Conservation (phyloP, 2,329 filamentous ascomycete genomes). For the Aureobasidium zeae region DNA sequence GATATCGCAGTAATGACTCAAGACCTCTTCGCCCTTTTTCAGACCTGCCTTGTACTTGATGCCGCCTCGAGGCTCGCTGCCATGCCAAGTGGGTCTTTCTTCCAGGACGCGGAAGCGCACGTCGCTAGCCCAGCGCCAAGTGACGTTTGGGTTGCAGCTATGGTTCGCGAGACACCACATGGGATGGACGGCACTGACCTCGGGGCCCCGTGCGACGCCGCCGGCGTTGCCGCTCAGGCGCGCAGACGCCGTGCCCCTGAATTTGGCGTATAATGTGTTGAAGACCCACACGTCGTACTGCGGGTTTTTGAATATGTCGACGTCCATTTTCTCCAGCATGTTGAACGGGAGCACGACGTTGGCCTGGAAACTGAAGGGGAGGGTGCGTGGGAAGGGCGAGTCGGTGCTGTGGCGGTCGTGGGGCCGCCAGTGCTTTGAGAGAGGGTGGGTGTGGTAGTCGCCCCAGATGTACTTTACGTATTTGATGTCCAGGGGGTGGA, state of each 20-base stretch:
- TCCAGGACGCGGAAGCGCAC: slow-evolving; percentile 62
- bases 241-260: slow-evolving; percentile 84
- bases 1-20: slow-evolving; percentile 93
- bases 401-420: slow-evolving; percentile 8
- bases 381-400: slow-evolving; percentile 41
- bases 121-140: slow-evolving; percentile 81
- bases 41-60: slow-evolving; percentile 48
- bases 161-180: slow-evolving; percentile 97
- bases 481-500: slow-evolving; percentile 50
- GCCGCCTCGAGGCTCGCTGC: slow-evolving; percentile 23
- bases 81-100: slow-evolving; percentile 45
- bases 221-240: slow-evolving; percentile 50
- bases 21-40: slow-evolving; percentile 68
- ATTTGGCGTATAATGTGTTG: slow-evolving; percentile 88
- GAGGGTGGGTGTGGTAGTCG: slow-evolving; percentile 42
- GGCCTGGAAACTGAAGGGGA: slow-evolving; percentile 69
- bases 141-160: slow-evolving; percentile 88
- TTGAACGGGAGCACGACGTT: slow-evolving; percentile 68
- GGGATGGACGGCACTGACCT: slow-evolving; percentile 87
- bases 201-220: slow-evolving; percentile 65
- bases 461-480: slow-evolving; percentile 59
- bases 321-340: slow-evolving; percentile 73
- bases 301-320: slow-evolving; percentile 57
- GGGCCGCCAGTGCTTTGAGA: slow-evolving; percentile 19
- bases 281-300: slow-evolving; percentile 70